phyloP scores from a whole-genome alignment of 768 basidiomycete genomes.

The Suillus alpinus region DNA sequence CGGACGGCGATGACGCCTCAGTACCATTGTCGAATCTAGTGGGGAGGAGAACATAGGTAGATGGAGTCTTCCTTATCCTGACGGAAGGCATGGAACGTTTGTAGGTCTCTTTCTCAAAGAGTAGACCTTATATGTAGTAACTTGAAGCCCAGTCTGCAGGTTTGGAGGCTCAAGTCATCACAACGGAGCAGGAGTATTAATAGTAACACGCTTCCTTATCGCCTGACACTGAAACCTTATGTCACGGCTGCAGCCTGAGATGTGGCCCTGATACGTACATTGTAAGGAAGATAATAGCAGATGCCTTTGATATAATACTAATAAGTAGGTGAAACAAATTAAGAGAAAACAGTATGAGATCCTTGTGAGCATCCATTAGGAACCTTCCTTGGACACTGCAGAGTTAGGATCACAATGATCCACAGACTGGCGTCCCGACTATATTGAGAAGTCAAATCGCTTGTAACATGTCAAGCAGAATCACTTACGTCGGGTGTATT shows the following conservation, averaged over 20 bases:
- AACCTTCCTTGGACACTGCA: neutral
- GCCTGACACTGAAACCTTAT: neutral
- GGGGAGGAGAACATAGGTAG: neutral
- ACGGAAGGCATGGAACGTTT: slow-evolving; percentile 44
- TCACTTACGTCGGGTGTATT: slow-evolving; percentile 12
- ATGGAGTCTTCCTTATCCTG: slow-evolving; percentile 33
- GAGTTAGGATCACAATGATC: neutral
- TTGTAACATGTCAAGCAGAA: neutral
- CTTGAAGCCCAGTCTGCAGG: neutral
- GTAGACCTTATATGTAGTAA: neutral
- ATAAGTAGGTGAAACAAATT: neutral
- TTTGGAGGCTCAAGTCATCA: neutral
- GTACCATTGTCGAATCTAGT: neutral
- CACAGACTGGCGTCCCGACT: neutral
- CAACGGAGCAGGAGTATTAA: neutral
- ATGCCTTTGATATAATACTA: neutral
- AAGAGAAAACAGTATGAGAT: neutral
- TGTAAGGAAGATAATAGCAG: neutral
- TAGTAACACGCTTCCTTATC: neutral
- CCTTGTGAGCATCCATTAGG: neutral
- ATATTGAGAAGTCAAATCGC: neutral
- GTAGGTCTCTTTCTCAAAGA: neutral
- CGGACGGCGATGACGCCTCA: neutral
- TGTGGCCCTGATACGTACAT: neutral
- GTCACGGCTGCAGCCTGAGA: neutral